Evolutionary conservation across 139 green algal genomes (phyloP).

Genomic region (Nannochloris sp.): DNA sequence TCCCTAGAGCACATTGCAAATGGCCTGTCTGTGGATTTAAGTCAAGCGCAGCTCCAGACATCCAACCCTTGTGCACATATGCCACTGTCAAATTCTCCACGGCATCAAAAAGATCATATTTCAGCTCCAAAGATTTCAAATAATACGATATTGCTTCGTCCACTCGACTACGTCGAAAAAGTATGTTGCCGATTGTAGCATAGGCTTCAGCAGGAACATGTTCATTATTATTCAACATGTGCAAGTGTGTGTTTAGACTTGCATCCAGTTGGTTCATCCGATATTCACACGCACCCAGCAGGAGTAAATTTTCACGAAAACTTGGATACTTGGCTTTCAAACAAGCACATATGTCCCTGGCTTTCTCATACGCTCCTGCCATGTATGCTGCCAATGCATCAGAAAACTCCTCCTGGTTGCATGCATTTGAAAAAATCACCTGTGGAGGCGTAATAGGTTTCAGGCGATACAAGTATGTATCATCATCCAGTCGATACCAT

Average conservation of each 20-base stretch:
- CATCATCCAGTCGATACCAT: too few species aligned
- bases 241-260: too few species aligned
- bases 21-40: conserved; percentile 36
- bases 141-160: conserved; percentile 83
- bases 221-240: conserved; percentile 47
- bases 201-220: conserved; percentile 30
- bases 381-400: too few species aligned
- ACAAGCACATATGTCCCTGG: too few species aligned
- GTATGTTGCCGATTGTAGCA: conserved; percentile 64
- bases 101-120: conserved; percentile 62
- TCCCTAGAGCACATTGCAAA: conserved; percentile 43
- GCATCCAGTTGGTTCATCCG: conserved; percentile 38
- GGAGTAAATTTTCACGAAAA: conserved; percentile 56
- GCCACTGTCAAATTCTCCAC: conserved; percentile 71
- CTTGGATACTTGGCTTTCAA: too few species aligned
- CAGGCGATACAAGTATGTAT: too few species aligned
- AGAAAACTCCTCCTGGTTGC: too few species aligned
- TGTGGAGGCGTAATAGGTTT: too few species aligned
- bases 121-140: conserved; percentile 57
- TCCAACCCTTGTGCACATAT: conserved; percentile 55
- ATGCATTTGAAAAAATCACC: too few species aligned
- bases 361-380: too few species aligned
- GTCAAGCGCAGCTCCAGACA: conserved; percentile 54
- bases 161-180: conserved; percentile 63
- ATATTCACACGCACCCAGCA: conserved; percentile 75